Evolutionary conservation across 768 basidiomycete species (phyloP), one percentile per base, ranked within the genome.

Genomic region (Suillus brevipes): DNA sequence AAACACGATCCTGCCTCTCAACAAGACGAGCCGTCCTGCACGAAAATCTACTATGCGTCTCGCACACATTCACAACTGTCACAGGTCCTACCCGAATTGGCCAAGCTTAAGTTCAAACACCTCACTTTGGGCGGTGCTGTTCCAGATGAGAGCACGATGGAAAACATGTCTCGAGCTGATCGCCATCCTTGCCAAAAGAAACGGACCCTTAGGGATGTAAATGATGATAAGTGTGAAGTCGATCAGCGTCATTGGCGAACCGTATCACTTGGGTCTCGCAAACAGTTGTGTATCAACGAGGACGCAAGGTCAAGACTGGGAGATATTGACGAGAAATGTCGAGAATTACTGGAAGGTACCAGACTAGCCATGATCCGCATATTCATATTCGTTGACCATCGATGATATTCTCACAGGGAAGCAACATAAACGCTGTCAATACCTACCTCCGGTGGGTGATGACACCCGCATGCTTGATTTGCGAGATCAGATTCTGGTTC

Each of bases 21-120:
- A 37, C 79, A 79, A 23, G 68, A 71, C 53, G 88, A 88, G 64
- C 82, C 83, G 18, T 82, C 83, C 5, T 91, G 90, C 71, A 90
- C 87, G 43, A 92, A 94, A 81, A 89, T 99, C 66, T 97, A 88
- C 75, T 97, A 96, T 72, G 92, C 96, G 0, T 99, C 97, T 0
- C 84, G 97, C 38, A 99, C 97, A 0, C 97, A 99, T 77, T 96
- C 96, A 2, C 97, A 99, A 72, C 85, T 99, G 4, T 83, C 95
- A 2, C 97, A 99, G 74, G 83, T 99, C 4, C 82, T 95, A 20
- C 89, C 91, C 4, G 97, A 99, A 72, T 81, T 98, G 12, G 83
- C 80, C 47, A 90, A 87, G 69, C 84, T 97, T n/a, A 82, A 82
- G 66, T 74, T 95, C 73, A 73, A 77, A 20, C 61, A 79, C 57